phyloP scores from a whole-genome alignment of 257 asterid genomes.

The Solanum ossicruentum region DNA sequence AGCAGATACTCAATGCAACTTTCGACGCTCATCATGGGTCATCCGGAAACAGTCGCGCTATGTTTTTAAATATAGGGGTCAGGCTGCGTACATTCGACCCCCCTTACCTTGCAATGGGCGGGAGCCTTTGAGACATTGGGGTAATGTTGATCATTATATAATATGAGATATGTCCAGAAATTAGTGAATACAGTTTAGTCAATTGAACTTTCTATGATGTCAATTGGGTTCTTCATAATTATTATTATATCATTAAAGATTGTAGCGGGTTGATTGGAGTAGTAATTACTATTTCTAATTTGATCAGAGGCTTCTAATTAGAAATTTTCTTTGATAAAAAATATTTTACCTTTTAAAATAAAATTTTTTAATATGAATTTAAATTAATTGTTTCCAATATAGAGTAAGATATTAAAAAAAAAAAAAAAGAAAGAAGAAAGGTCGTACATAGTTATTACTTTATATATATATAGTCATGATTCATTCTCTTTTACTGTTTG shows the following conservation, averaged over 20 bases:
- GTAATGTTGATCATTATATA: not conserved
- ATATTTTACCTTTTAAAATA: not conserved
- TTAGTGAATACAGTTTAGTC: too few relatives aligned
- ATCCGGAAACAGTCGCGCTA: too few relatives aligned
- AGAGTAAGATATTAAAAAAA: too few relatives aligned
- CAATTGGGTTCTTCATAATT: not conserved
- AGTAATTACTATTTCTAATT: not conserved
- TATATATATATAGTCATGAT: not conserved
- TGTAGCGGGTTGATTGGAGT: not conserved
- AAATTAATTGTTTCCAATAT: not conserved
- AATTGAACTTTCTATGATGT: not conserved
- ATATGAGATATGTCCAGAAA: not conserved
- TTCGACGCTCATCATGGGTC: too few relatives aligned
- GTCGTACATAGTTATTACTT: not conserved
- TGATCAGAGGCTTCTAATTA: not conserved
- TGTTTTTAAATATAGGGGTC: too few relatives aligned
- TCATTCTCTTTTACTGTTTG: not conserved
- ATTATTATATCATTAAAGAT: not conserved
- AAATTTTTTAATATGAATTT: not conserved
- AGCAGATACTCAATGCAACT: too few relatives aligned
- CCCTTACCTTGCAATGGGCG: too few relatives aligned
- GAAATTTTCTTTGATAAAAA: not conserved
- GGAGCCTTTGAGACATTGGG: too few relatives aligned
- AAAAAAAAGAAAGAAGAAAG: not conserved
- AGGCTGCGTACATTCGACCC: too few relatives aligned